A percentile compares a stretch with the other conserved stretches of the same genome.
phyloP scores from a whole-genome alignment of 306 rosid genomes.

The Medicago lupulina region DNA sequence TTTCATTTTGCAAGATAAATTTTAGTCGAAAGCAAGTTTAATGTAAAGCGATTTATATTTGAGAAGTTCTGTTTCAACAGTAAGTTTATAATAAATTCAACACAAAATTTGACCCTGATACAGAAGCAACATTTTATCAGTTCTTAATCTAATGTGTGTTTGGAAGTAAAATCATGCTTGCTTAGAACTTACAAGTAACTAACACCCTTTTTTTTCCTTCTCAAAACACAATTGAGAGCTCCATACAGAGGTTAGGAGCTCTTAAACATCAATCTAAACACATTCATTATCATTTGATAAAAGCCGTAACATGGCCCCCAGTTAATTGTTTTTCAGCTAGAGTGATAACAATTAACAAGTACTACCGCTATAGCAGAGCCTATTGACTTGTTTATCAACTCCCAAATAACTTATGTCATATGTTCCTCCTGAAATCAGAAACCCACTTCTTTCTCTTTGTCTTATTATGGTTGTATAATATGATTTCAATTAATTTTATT shows the following conservation, averaged over 20 bases:
- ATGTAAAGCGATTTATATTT: not conserved
- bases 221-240: not conserved
- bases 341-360: not conserved
- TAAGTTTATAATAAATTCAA: not conserved
- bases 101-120: not conserved
- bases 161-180: not conserved
- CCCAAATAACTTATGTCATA: constrained; percentile 10
- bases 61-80: not conserved
- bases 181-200: not conserved
- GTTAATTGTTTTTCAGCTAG: not conserved
- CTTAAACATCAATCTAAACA: not conserved
- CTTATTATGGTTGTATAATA: constrained; percentile 5
- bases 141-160: not conserved
- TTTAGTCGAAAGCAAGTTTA: not conserved
- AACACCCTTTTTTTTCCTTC: not conserved
- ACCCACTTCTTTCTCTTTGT: constrained; percentile 19
- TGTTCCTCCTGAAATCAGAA: constrained; percentile 25
- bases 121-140: not conserved
- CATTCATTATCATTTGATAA: not conserved
- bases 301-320: not conserved
- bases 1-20: not conserved
- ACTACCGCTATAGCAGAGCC: not conserved
- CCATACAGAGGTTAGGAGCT: not conserved
- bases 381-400: constrained; percentile 23
- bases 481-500: constrained; percentile 33